phyloP scores from a whole-genome alignment of 140 eudicot species.

The Bidens hawaiensis region DNA sequence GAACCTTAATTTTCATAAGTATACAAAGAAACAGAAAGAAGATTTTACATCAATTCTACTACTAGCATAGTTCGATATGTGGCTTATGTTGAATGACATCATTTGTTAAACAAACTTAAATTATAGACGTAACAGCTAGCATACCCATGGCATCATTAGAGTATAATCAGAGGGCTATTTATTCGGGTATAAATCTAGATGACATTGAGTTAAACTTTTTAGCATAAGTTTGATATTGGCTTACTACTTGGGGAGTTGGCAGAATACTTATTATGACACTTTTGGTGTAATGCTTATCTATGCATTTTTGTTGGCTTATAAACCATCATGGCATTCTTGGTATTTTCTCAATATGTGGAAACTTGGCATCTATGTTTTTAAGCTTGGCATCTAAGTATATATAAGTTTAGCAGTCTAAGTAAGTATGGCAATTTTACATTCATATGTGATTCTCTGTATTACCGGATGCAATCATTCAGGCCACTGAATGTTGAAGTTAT shows the following conservation, averaged over 20 bases:
- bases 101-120: background rate
- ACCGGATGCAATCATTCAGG: no score
- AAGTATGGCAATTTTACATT: background rate
- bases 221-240: background rate
- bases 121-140: background rate
- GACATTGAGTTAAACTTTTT: background rate
- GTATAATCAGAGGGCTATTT: background rate
- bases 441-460: background rate
- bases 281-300: background rate
- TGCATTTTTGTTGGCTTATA: background rate
- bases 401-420: background rate
- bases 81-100: background rate
- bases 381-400: background rate
- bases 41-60: background rate
- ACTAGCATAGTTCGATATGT: background rate
- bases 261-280: background rate
- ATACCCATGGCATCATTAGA: background rate
- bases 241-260: background rate
- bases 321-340: background rate
- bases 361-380: background rate
- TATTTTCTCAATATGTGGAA: background rate
- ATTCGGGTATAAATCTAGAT: background rate
- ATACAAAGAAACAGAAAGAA: background rate
- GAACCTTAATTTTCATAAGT: background rate
- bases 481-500: background rate